Evolutionary conservation across 305 asterid genomes (phyloP).

Genomic region (Fraxinus sp.): DNA sequence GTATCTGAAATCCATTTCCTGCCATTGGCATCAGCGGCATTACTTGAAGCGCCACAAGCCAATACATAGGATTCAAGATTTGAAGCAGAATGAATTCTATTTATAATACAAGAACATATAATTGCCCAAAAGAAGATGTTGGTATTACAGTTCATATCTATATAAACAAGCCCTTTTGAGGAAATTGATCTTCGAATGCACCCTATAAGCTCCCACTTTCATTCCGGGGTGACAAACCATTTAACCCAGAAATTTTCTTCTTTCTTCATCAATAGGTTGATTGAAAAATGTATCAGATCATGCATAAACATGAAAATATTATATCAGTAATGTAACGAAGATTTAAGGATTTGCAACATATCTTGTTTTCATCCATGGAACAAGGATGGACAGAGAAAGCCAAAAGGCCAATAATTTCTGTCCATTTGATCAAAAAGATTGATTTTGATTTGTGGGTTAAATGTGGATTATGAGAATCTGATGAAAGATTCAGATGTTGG

Average conservation of each 20-base stretch:
- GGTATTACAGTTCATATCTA: conserved; percentile 27
- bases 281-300: neutral
- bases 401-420: neutral
- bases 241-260: neutral
- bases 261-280: neutral
- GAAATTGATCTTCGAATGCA: neutral
- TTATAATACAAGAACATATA: conserved; percentile 23
- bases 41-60: conserved; percentile 50
- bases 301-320: neutral
- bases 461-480: neutral
- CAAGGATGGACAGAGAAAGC: neutral
- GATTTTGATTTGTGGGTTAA: neutral
- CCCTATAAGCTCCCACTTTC: neutral
- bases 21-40: conserved; percentile 14
- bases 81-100: conserved; percentile 21
- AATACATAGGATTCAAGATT: conserved; percentile 38
- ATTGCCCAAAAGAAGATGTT: conserved; percentile 25
- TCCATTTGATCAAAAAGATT: neutral
- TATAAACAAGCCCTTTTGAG: neutral
- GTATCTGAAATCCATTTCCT: conserved; percentile 23
- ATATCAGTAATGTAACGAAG: neutral
- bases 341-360: neutral
- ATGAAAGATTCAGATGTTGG: neutral
- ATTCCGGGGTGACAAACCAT: neutral
- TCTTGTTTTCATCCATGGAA: neutral